A percentile compares a stretch with the other conserved stretches of the same genome.
Conservation (phyloP, 106 monocot species). For the Allium cepa region DNA sequence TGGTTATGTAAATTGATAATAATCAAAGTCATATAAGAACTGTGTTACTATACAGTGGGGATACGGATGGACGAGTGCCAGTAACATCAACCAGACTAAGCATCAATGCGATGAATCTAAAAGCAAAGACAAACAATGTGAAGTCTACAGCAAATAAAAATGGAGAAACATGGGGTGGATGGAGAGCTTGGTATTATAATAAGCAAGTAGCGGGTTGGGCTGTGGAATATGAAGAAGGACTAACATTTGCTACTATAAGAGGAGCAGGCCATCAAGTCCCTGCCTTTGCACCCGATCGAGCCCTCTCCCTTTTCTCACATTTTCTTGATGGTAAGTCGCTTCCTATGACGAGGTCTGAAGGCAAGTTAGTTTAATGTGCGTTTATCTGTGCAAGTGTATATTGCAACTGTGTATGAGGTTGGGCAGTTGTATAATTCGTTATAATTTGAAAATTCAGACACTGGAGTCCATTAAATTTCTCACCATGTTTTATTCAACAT, state of each 20-base stretch:
- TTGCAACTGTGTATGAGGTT: too few relatives aligned
- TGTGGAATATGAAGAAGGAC: conserved; percentile 64
- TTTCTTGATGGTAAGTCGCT: conserved; percentile 48
- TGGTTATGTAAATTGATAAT: too few relatives aligned
- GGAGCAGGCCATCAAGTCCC: conserved; percentile 95
- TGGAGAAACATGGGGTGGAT: conserved; percentile 28
- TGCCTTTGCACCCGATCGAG: conserved; percentile 42
- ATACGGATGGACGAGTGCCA: conserved; percentile 85
- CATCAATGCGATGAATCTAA: conserved; percentile 58
- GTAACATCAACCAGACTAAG: conserved; percentile 89
- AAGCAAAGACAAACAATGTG: conserved; percentile 3
- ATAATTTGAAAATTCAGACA: too few relatives aligned
- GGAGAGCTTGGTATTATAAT: conserved; percentile 76
- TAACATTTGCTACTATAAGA: conserved; percentile 69
- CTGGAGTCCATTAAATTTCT: too few relatives aligned
- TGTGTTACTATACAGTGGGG: conserved; percentile 39
- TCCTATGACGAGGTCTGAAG: conserved; percentile 23
- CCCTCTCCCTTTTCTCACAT: conserved; percentile 56
- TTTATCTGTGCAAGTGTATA: too few relatives aligned
- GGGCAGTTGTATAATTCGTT: too few relatives aligned
- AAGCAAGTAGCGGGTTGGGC: conserved; percentile 87
- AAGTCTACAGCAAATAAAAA: not conserved
- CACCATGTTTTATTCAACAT: too few relatives aligned
- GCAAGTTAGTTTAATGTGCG: not conserved
- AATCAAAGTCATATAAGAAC: too few relatives aligned